Base-by-base conservation (phyloP, 306 rosid genomes). In the Acmispon strigosus region DNA sequence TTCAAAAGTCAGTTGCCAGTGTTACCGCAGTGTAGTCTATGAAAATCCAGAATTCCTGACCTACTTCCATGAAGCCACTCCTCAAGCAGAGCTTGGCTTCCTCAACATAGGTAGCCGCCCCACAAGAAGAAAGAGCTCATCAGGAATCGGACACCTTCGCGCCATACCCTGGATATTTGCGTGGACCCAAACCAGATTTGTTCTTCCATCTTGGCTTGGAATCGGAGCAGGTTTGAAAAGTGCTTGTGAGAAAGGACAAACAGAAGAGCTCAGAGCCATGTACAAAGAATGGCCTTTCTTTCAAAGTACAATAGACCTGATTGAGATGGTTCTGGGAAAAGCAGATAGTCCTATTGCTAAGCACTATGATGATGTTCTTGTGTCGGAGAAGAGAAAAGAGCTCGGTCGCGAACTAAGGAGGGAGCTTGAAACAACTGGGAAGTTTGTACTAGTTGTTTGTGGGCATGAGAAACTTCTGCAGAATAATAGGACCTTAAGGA, bases 61-160 rank as follows among this genome's bases (percentile, higher is more conserved):
- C 34, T 92, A 92, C 88, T 92, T 92, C 81, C 76, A 92, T 32
- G 98, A 92, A 82, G 96, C 96, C 57, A 92, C 96, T n/a, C 96
- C 98, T 22, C 88, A 90, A 68, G 91, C 91, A 11, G 98, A 92
- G 88, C 98, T 92, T 59, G 98, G 98, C 27, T 90, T 69, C 86
- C 96, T 92, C 12, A 92, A 92, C 83, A 92, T 92, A 48, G 98
- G 98, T 15, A 92, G 96, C 79, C 96, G 96, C 52, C 98, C 96
- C 10, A 44, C 96, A 1, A 86, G 98, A 73, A 74, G 98, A 78
- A 92, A 92, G 82, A 69, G 73, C 77, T 39, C 93, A 0, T 76
- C 66, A 11, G 96, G 93, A 80, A 92, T 92, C 0, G 96, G 96
- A 14, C 87, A 92, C 75, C 96, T 92, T 45, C 96, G 96, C 1